Base-by-base conservation (phyloP, 345 rosid genomes). In the Corchorus olitorius region DNA sequence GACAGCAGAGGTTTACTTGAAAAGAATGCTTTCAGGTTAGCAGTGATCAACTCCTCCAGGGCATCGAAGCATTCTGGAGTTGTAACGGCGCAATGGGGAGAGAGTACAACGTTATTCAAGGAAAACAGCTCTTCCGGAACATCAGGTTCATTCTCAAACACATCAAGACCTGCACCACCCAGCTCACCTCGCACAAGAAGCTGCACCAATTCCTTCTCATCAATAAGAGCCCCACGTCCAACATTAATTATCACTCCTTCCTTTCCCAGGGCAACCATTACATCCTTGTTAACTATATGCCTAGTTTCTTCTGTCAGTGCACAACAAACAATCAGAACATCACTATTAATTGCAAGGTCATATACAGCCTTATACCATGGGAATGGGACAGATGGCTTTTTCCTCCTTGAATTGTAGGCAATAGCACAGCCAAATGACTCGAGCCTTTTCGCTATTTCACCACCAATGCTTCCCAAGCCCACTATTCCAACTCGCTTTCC, bases 151-250 rank as follows among this genome's bases (percentile, higher is more conserved):
- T 83, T 64, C 82, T 83, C 82, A 70, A 83, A 86, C 78, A 86
- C 86, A 72, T 83, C 88, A 53, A 86, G 79, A 1, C 87, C 87
- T 20, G 78, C 87, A 59, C 86, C 85, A 35, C 76, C 76, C 46
- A 81, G 76, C 75, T 86, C 83, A 39, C 87, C 84, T 45, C 46
- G 58, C 12, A 81, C 67, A 79, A 86, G 46, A 70, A 79, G 78
- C 67, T 68, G 68, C 65, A 81, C 85, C 74, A 83, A 43, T 76
- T 79, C 86, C 75, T 86, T 81, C 73, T 83, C 85, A 15, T 83
- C 88, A 7, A 83, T 56, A 39, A 86, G 74, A 16, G 75, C 70
- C 53, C 85, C 83, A 3, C 88, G 81, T 1, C 85, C 85, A 6
- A 83, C 63, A 41, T 86, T 83, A 43, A 86, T 76, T 8, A 86